Evolutionary conservation across 495 filamentous ascomycete species (phyloP).

Genomic region (Podospora australis): DNA sequence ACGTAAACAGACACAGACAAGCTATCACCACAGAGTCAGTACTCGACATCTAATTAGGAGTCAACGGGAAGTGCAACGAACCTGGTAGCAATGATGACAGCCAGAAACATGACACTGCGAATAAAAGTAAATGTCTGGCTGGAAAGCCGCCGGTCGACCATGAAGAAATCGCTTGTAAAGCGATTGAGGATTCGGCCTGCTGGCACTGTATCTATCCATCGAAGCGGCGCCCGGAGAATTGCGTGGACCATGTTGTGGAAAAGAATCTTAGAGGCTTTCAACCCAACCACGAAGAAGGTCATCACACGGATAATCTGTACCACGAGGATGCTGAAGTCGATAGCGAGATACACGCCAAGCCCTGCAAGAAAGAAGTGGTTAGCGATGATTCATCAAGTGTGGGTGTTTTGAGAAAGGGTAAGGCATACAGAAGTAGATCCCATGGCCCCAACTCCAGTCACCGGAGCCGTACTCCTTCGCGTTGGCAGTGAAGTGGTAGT

Average conservation of each 20-base stretch:
- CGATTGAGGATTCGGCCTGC: slow-evolving; percentile 46
- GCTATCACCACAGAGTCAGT: not conserved
- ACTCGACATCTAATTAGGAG: not conserved
- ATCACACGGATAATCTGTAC: slow-evolving; percentile 22
- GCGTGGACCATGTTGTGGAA: slow-evolving; percentile 35
- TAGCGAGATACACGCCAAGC: slow-evolving; percentile 17
- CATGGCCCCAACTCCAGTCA: slow-evolving; percentile 1
- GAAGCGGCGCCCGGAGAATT: slow-evolving; percentile 43
- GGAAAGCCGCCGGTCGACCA: slow-evolving; percentile 31
- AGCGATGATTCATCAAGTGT: too few species aligned
- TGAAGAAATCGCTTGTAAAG: slow-evolving; percentile 41
- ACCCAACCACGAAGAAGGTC: slow-evolving; percentile 26
- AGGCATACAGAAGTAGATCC: slow-evolving; percentile 15
- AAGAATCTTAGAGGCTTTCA: slow-evolving; percentile 31
- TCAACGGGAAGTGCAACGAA: not conserved
- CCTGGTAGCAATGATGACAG: slow-evolving; percentile 23
- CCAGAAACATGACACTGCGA: slow-evolving; percentile 9
- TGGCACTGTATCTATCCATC: slow-evolving; percentile 45
- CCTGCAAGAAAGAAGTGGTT: slow-evolving; percentile 7
- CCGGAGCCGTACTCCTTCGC: not conserved
- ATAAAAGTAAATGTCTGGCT: slow-evolving; percentile 15
- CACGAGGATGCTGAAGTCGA: slow-evolving; percentile 25
- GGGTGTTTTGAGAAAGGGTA: too few species aligned
- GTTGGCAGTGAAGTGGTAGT: not conserved
- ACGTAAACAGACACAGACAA: slow-evolving; percentile 19